Conservation (phyloP, 2,329 filamentous ascomycete genomes). For the Remersonia thermophila region DNA sequence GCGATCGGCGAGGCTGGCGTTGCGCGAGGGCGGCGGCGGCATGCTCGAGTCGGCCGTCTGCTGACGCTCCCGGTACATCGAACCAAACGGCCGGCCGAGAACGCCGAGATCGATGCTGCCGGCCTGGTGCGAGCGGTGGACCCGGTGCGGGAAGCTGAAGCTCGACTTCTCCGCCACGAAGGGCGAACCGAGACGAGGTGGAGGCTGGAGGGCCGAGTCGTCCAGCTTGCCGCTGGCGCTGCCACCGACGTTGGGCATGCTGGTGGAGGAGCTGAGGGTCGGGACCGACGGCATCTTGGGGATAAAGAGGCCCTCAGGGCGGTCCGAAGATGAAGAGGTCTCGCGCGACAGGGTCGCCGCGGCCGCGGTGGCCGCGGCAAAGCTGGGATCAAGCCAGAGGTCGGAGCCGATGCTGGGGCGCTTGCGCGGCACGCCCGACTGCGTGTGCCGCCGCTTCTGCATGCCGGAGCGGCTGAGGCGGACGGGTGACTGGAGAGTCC, state of each 20-base stretch:
- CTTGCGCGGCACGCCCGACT: constrained; percentile 38
- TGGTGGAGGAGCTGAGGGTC: constrained; percentile 15
- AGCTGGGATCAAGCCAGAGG: constrained; percentile 37
- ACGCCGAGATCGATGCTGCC: constrained; percentile 32
- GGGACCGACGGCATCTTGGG: constrained; percentile 25
- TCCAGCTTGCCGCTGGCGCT: constrained; percentile 13
- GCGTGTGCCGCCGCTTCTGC: constrained; percentile 42
- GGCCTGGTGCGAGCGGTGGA: constrained; percentile 29
- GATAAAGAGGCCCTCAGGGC: constrained; percentile 27
- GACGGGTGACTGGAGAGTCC: constrained; percentile 41
- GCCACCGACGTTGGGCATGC: constrained; percentile 18
- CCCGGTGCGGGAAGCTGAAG: constrained; percentile 49
- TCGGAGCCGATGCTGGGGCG: constrained; percentile 43
- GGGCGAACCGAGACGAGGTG: constrained; percentile 45
- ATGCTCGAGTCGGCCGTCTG: constrained; percentile 20
- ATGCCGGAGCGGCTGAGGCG: constrained; percentile 41
- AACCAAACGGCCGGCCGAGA: constrained; percentile 40
- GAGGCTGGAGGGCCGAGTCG: constrained; percentile 23
- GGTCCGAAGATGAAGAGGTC: constrained; percentile 21
- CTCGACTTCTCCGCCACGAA: constrained; percentile 39
- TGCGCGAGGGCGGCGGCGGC: constrained; percentile 22
- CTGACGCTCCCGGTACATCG: constrained; percentile 21
- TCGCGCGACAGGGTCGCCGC: constrained; percentile 7
- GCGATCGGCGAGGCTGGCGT: constrained; percentile 34
- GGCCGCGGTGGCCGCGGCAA: constrained; percentile 12